phyloP scores from a whole-genome alignment of 2,329 filamentous ascomycete species.

The Trichoderma sp. region DNA sequence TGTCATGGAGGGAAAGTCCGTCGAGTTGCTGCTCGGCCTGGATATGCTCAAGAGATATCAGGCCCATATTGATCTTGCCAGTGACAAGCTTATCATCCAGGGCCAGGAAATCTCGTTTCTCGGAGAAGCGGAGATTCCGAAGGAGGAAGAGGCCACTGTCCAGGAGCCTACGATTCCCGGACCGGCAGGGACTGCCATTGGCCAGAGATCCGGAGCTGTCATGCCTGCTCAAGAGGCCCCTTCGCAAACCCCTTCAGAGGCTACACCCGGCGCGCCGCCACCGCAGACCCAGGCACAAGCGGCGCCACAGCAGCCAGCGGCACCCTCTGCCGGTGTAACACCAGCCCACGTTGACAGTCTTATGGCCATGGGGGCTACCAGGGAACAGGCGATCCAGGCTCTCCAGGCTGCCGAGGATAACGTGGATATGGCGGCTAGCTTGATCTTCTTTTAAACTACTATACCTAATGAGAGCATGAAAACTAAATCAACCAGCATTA shows the following conservation, averaged over 20 bases:
- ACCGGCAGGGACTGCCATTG: slow-evolving; percentile 85
- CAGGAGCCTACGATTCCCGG: slow-evolving; percentile 83
- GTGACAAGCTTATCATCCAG: slow-evolving; percentile 83
- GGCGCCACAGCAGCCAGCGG: slow-evolving; percentile 27
- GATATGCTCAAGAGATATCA: slow-evolving; percentile 98
- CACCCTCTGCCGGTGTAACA: slow-evolving; percentile 41
- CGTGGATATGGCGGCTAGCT: slow-evolving; percentile 80
- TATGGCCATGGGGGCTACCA: slow-evolving; percentile 72
- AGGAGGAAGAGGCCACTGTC: slow-evolving; percentile 70
- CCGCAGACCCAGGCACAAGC: slow-evolving; percentile 25
- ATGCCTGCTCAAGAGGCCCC: slow-evolving; percentile 32
- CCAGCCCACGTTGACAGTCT: slow-evolving; percentile 73
- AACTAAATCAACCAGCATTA: slow-evolving; percentile 9
- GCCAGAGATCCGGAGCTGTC: slow-evolving; percentile 76
- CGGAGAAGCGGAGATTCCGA: slow-evolving; percentile 92
- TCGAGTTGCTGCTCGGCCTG: slow-evolving; percentile 86
- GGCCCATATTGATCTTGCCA: slow-evolving; percentile 82
- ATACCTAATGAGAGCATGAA: slow-evolving; percentile 10
- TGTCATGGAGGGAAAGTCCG: slow-evolving; percentile 98
- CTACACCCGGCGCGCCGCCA: slow-evolving; percentile 25
- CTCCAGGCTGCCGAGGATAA: slow-evolving; percentile 82
- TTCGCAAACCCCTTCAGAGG: slow-evolving; percentile 23
- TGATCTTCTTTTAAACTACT: slow-evolving; percentile 56
- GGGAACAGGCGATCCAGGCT: slow-evolving; percentile 74
- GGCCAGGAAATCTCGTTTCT: slow-evolving; percentile 86